Conservation (phyloP, 192 early-diverging fungal genomes). For the Haplosporangium gracile region DNA sequence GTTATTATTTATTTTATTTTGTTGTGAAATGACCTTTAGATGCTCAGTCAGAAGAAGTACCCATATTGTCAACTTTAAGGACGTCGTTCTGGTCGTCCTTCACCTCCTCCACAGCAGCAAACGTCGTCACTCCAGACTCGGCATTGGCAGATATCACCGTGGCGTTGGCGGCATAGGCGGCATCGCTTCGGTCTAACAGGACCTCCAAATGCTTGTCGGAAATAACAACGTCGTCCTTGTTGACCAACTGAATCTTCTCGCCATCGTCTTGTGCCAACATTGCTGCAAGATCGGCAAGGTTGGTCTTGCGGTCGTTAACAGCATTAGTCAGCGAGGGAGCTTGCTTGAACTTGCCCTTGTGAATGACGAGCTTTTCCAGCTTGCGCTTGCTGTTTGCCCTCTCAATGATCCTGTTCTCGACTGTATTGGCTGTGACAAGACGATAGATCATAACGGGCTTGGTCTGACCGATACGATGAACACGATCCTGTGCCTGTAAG, state of each 20-base stretch:
- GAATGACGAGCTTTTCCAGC: slow-evolving; percentile 96
- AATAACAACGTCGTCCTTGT: slow-evolving; percentile 69
- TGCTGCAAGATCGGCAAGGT: slow-evolving; percentile 76
- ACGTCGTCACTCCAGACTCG: slow-evolving; percentile 40
- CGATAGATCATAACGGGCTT: slow-evolving; percentile 94
- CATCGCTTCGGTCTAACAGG: slow-evolving; percentile 66
- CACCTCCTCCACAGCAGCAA: slow-evolving; percentile 63
- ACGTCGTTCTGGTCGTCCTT: slow-evolving; percentile 66
- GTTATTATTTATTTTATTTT: neutral
- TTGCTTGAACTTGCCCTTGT: slow-evolving; percentile 85
- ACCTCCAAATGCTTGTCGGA: slow-evolving; percentile 70
- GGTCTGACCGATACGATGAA: slow-evolving; percentile 96
- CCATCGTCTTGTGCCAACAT: slow-evolving; percentile 81
- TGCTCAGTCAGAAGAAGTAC: slow-evolving; percentile 1
- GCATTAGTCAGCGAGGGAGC: slow-evolving; percentile 27
- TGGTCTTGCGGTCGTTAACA: slow-evolving; percentile 58
- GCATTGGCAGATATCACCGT: slow-evolving; percentile 9
- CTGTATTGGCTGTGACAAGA: slow-evolving; percentile 85
- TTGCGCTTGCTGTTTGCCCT: slow-evolving; percentile 87
- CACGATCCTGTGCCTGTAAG: slow-evolving; percentile 96
- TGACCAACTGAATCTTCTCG: slow-evolving; percentile 71
- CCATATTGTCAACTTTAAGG: slow-evolving; percentile 51
- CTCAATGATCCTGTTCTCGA: slow-evolving; percentile 88
- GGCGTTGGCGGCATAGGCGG: slow-evolving; percentile 54
- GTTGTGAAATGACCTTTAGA: neutral